These are phyloP conservation scores for Vanrija humicola DNA, from an alignment of 1,284 basidiomycete species.

Conservation along the genomic window DNA sequence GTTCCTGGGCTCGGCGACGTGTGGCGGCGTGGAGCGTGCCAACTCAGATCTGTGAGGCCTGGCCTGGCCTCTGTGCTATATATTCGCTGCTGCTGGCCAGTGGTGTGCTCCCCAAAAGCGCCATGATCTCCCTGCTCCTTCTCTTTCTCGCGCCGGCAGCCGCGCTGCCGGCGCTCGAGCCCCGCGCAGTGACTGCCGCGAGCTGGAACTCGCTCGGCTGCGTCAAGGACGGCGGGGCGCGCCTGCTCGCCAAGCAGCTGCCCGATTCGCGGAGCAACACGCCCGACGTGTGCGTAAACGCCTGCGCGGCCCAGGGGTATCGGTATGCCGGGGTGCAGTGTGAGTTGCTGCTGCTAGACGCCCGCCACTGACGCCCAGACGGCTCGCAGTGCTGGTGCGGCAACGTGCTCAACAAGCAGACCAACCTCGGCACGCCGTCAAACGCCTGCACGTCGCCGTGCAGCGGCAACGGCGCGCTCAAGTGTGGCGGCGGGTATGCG, in stretches of 20 bases:
- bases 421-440: background rate
- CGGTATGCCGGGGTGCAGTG: conserved; percentile 44
- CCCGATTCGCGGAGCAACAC: conserved; percentile 25
- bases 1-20: too few relatives aligned
- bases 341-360: conserved; percentile 5
- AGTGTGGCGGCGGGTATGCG: conserved; percentile 5
- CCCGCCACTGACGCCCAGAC: conserved; percentile 2
- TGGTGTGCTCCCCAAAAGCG: too few relatives aligned
- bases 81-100: too few relatives aligned
- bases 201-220: conserved; percentile 31
- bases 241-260: conserved; percentile 20
- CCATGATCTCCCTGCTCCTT: too few relatives aligned
- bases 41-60: too few relatives aligned
- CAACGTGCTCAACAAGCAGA: conserved; percentile 1
- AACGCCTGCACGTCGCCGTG: conserved; percentile 3
- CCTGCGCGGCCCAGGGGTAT: conserved; percentile 40
- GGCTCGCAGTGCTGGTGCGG: conserved; percentile 13
- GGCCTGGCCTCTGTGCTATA: too few relatives aligned
- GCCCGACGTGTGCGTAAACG: conserved; percentile 37
- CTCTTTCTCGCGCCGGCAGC: too few relatives aligned
- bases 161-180: background rate
- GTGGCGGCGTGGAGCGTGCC: too few relatives aligned
- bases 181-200: conserved; percentile 2
- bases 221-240: conserved; percentile 25
- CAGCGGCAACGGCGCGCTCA: background rate